Conservation (phyloP, 2,329 filamentous ascomycete species). For the Alternaria arborescens region DNA sequence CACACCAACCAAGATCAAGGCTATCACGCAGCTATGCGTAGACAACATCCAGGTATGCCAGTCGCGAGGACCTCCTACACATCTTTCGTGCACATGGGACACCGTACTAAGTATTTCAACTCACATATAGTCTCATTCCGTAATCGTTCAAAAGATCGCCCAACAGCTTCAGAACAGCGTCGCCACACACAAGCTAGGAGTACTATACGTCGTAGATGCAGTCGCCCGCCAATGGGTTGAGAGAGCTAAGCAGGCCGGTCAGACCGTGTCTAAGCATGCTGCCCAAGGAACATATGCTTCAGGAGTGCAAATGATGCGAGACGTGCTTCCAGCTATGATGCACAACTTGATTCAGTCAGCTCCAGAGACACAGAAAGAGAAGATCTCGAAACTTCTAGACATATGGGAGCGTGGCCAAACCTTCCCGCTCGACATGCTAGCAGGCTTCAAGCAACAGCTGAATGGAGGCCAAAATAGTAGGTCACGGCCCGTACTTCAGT, state of each 20-base stretch:
- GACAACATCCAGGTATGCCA: slow-evolving; percentile 55
- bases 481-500: slow-evolving; percentile 49
- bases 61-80: slow-evolving; percentile 20
- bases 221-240: slow-evolving; percentile 99
- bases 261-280: slow-evolving; percentile 78
- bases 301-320: slow-evolving; percentile 94
- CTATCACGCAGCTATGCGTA: slow-evolving; percentile 86
- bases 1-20: slow-evolving; percentile 88
- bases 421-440: slow-evolving; percentile 81
- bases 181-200: slow-evolving; percentile 95
- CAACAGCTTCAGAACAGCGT: slow-evolving; percentile 97
- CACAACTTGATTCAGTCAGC: slow-evolving; percentile 90
- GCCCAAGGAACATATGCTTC: slow-evolving; percentile 93
- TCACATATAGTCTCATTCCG: slow-evolving; percentile 80
- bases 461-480: slow-evolving; percentile 72
- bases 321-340: slow-evolving; percentile 92
- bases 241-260: slow-evolving; percentile 85
- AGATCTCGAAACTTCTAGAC: slow-evolving; percentile 92
- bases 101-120: slow-evolving; percentile 35
- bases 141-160: slow-evolving; percentile 94
- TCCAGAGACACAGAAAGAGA: slow-evolving; percentile 95
- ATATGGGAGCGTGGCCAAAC: slow-evolving; percentile 98
- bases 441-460: slow-evolving; percentile 83
- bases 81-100: slow-evolving; percentile 18
- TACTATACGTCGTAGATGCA: slow-evolving; percentile 99